phyloP scores from a whole-genome alignment of 306 rosid species.

The Cotoneaster glaucophyllus region DNA sequence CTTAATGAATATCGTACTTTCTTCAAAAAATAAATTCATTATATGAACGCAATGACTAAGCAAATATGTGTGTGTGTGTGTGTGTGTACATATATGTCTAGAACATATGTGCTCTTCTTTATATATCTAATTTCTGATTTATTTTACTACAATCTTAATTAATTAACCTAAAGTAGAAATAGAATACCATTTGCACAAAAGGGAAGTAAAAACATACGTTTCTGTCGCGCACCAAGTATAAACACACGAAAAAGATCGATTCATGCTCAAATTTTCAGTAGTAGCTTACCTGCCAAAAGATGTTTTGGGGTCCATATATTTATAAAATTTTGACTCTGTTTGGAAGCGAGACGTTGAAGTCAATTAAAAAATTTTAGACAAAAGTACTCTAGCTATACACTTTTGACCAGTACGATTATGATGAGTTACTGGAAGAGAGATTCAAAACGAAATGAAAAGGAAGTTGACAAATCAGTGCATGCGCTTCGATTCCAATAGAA shows the following conservation, averaged over 20 bases:
- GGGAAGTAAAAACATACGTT: too few relatives aligned
- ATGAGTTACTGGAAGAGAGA: not conserved
- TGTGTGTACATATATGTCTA: too few relatives aligned
- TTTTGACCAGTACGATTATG: not conserved
- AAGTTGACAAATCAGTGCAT: not conserved
- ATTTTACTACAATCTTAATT: too few relatives aligned
- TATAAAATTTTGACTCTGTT: not conserved
- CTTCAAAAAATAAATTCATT: too few relatives aligned
- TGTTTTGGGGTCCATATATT: not conserved
- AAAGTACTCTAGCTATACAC: not conserved
- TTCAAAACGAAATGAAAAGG: not conserved
- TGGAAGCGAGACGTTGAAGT: not conserved
- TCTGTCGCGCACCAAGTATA: not conserved
- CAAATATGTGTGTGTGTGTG: too few relatives aligned
- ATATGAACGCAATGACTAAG: too few relatives aligned
- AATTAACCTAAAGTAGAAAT: too few relatives aligned
- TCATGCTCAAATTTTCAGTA: not conserved
- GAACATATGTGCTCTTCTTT: too few relatives aligned
- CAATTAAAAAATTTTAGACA: not conserved
- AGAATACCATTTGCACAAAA: too few relatives aligned
- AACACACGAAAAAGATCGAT: not conserved
- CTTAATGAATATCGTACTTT: too few relatives aligned
- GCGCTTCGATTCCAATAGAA: not conserved
- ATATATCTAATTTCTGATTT: too few relatives aligned
- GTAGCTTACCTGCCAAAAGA: constrained; percentile 21